A percentile compares a stretch with the other conserved stretches of the same genome.
Evolutionary conservation across 352 stramenopile species (phyloP).

Genomic region (Globisporangium middletonii): DNA sequence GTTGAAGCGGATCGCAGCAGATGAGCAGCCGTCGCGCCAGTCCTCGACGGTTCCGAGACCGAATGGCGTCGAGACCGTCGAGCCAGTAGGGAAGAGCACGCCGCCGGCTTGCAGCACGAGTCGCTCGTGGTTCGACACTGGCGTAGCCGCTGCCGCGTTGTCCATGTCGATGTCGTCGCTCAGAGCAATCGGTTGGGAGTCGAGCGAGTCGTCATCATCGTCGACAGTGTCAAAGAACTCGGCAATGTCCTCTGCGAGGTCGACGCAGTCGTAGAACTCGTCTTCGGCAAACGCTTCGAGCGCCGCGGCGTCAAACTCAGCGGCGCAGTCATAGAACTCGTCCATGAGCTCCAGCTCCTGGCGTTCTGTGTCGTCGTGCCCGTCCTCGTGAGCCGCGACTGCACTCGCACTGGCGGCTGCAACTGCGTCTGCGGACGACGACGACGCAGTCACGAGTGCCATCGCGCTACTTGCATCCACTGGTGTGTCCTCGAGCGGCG

Average conservation of each 20-base stretch:
- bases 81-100: constrained; percentile 50
- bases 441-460: background rate
- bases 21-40: constrained; percentile 29
- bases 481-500: too few relatives aligned
- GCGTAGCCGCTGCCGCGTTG: background rate
- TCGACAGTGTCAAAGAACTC: constrained; percentile 16
- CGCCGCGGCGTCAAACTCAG: constrained; percentile 43
- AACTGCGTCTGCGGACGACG: background rate
- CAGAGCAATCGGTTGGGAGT: background rate
- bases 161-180: background rate
- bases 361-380: background rate
- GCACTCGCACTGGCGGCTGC: background rate
- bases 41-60: constrained; percentile 50
- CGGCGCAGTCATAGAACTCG: constrained; percentile 79
- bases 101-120: background rate
- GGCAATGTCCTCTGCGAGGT: constrained; percentile 53
- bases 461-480: too few relatives aligned
- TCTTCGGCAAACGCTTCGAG: constrained; percentile 73
- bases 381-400: background rate
- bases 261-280: constrained; percentile 81
- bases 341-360: constrained; percentile 48
- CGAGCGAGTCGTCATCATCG: constrained; percentile 2
- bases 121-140: too few relatives aligned
- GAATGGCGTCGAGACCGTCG: constrained; percentile 57
- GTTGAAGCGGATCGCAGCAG: constrained; percentile 34